Conservation (phyloP, 2,329 filamentous ascomycete species). For the Trichoderma aggressivum region DNA sequence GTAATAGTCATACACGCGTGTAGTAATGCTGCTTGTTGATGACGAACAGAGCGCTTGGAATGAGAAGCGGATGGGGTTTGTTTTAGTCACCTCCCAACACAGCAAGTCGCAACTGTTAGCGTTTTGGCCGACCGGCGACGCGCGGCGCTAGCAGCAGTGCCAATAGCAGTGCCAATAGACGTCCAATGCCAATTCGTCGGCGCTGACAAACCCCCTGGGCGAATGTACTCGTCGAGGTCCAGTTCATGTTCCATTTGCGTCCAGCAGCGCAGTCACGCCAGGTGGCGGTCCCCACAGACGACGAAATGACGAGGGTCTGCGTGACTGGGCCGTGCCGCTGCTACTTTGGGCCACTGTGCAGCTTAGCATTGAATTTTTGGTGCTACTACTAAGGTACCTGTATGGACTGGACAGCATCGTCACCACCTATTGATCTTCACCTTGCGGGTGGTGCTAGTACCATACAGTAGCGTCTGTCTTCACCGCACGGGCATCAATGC, state of each 20-base stretch:
- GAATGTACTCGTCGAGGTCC: too few relatives aligned
- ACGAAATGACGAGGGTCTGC: conserved; percentile 24
- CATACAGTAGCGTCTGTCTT: background rate
- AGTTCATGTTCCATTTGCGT: background rate
- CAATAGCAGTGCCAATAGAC: background rate
- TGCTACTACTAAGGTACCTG: too few relatives aligned
- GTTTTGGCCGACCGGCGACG: background rate
- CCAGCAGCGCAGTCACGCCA: conserved; percentile 13
- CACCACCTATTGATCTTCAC: background rate
- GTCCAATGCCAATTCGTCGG: background rate
- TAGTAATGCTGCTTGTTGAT: background rate
- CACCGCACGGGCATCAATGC: background rate
- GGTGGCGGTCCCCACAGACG: conserved; percentile 23
- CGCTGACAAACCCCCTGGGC: background rate
- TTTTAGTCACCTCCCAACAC: background rate
- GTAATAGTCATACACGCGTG: too few relatives aligned
- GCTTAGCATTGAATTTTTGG: background rate
- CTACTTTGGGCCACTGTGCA: background rate
- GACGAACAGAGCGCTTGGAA: background rate
- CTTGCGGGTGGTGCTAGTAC: background rate
- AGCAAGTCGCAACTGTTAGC: conserved; percentile 12
- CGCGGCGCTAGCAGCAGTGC: conserved; percentile 1
- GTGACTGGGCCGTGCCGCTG: conserved; percentile 21
- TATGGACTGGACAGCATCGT: background rate
- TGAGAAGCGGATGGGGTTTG: background rate